Evolutionary conservation across 2,329 filamentous ascomycete genomes (phyloP), one percentile per base, ranked within the genome.

Genomic region (Exophiala sp.): DNA sequence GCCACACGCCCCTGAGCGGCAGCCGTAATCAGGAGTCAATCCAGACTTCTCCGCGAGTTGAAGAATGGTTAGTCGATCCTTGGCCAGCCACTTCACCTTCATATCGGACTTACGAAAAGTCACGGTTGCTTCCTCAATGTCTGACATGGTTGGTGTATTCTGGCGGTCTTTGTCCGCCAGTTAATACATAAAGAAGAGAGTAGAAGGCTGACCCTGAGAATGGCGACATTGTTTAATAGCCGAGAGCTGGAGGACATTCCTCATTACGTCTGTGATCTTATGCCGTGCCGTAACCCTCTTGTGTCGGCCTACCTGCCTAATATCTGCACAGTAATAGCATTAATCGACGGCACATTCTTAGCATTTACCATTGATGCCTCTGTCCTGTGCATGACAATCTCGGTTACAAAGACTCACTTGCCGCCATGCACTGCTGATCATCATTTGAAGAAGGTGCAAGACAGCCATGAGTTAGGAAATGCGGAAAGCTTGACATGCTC

Each of bases 91-190:
- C 34, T 58, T 61, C 35, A 55, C 54, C 9, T 14, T 57, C 44
- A 53, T 35, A 16, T 60, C 47, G 14, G 59, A 61, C 40, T 61
- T 61, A 38, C 59, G 54, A 34, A 61, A 61, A 3, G 35, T 47
- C 16, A 61, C 50, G 24, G 54, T 55, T 33, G 59, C 59, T 39
- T 61, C 59, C 52, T 61, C 59, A 20, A 61, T 61, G 38, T 61
- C 59, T 32, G 56, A 48, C 59, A 61, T 61, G 21, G 24, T 29
- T 4, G 24, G 7, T 4, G 24, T 8, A 5, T 29, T 29, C 24
- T 29, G 24, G 24, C 24, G 24, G 24, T 29, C 7, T 3, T 29
- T 29, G 24, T 29, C 7, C 24, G 24, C 24, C 24, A 29, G 35
- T 8, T 16, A 1, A 16, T 38, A 38, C 14, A 7, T 38, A 38